Evolutionary conservation across 2,329 filamentous ascomycete species (phyloP).

Genomic region (Huntiella bhutanensis): DNA sequence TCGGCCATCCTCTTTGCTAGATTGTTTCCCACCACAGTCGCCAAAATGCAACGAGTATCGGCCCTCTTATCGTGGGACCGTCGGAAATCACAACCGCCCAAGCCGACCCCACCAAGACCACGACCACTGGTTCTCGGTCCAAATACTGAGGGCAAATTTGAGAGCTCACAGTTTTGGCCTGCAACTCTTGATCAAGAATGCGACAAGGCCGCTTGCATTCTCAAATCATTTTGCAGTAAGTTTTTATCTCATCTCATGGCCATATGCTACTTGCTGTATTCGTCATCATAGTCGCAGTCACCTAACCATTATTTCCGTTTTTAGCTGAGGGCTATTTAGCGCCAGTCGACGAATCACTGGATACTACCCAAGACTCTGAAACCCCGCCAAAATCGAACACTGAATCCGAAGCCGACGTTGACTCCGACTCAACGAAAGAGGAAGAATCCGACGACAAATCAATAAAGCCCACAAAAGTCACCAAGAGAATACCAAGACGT

Average conservation of each 20-base stretch:
- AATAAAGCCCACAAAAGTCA: conserved; percentile 29
- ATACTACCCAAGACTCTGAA: conserved; percentile 14
- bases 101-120: conserved; percentile 4
- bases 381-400: conserved; percentile 14
- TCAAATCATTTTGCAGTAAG: conserved; percentile 78
- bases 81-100: conserved; percentile 12
- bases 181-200: conserved; percentile 72
- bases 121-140: conserved; percentile 7
- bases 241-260: conserved; percentile 12
- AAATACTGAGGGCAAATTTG: conserved; percentile 11
- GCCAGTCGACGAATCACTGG: conserved; percentile 21
- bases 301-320: conserved; percentile 4
- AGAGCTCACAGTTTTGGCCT: conserved; percentile 58
- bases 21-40: not conserved
- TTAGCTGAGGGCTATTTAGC: conserved; percentile 38
- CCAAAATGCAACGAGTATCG: conserved; percentile 13
- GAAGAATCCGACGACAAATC: conserved; percentile 14
- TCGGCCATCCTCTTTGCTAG: not conserved
- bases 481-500: conserved; percentile 65
- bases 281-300: not conserved
- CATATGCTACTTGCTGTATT: not conserved
- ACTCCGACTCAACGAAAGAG: not conserved
- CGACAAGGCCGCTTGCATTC: conserved; percentile 75
- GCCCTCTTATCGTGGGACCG: conserved; percentile 13
- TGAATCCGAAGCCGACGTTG: conserved; percentile 20